Conservation (phyloP, 305 asterid species). For the Rubia peregrina region DNA sequence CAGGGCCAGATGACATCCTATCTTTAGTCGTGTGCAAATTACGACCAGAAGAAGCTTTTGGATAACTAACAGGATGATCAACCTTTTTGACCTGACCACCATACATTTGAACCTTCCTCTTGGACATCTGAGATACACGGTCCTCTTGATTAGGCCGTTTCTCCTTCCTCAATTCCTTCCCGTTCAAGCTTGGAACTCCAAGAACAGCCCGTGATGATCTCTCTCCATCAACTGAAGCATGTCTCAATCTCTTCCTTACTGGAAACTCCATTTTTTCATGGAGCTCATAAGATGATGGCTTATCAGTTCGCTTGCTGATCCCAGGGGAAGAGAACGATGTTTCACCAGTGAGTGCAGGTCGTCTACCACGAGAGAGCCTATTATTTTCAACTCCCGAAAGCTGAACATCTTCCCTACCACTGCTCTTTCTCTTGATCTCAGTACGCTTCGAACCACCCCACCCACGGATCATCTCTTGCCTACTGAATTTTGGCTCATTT, state of each 20-base stretch:
- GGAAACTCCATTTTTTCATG: slow-evolving; percentile 22
- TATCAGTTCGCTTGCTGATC: slow-evolving; percentile 32
- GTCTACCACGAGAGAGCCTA: slow-evolving; percentile 27
- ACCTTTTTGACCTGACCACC: slow-evolving; percentile 16
- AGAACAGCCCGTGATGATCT: slow-evolving; percentile 24
- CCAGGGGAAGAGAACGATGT: slow-evolving; percentile 28
- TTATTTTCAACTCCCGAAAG: slow-evolving; percentile 25
- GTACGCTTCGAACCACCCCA: slow-evolving; percentile 61
- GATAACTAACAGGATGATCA: slow-evolving; percentile 24
- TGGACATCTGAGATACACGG: slow-evolving; percentile 19
- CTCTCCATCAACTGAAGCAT: slow-evolving; percentile 27
- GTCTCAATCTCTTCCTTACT: slow-evolving; percentile 30
- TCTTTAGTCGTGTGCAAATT: slow-evolving; percentile 31
- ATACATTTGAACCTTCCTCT: slow-evolving; percentile 26
- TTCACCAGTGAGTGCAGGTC: slow-evolving; percentile 25
- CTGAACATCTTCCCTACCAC: slow-evolving; percentile 28
- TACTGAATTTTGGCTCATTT: slow-evolving; percentile 30
- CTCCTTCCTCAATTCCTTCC: slow-evolving; percentile 30
- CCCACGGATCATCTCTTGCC: slow-evolving; percentile 41
- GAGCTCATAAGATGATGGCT: slow-evolving; percentile 20
- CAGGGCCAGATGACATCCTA: slow-evolving; percentile 35
- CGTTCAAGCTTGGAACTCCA: slow-evolving; percentile 27
- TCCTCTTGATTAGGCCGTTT: slow-evolving; percentile 22
- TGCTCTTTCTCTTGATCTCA: slow-evolving; percentile 36
- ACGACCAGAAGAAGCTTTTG: slow-evolving; percentile 22